Evolutionary conservation across 2,329 filamentous ascomycete genomes (phyloP), one percentile per base, ranked within the genome.

Genomic region (Amesomyces nigricolor): DNA sequence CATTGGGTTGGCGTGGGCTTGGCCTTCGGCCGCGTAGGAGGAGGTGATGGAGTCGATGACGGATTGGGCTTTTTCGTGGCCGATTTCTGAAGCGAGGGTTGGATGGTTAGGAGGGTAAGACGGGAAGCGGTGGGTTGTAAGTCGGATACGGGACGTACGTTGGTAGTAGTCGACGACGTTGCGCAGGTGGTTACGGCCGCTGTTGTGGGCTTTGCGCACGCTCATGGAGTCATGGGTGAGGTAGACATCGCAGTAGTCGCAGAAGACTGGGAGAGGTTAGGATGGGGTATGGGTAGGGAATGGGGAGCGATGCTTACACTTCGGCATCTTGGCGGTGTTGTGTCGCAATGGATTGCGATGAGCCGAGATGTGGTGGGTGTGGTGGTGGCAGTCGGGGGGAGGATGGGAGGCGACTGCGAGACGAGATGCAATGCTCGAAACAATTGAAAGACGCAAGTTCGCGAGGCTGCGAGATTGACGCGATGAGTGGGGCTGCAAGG

Each of bases 231-330:
- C 94, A 81, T 99, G 94, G 64, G 94, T 99, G 66, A 99, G 88
- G 81, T 99, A 99, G 73, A 99, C 94, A 87, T 99, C 94, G 82
- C 94, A 99, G 75, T 99, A 99, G 73, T 99, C 94, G 80, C 91
- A 89, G 72, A 89, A 89, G 81, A 88, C 86, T 89, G 69, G 19
- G 40, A 39, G 43, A 16, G 9, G n/a, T 26, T 14, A 66, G 60
- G 56, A 62, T 62, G 37, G 35, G 32, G 4, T 26, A 6, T 26
- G 22, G 40, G 10, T 16, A 45, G 14, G 17, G 30, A 37, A 17
- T 30, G 35, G 44, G 26, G 43, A 22, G 14, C 16, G 32, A 46
- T 16, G 80, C 86, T 82, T 82, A 92, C 90, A 94, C 81, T 92
- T 92, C 35, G 66, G 89, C 89, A 94, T 92, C 62, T 79, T 88